Percentiles rank a stretch among this genome's conserved stretches.
Evolutionary conservation across 805 yeast species (phyloP).

Genomic region (Ogataea glucozyma): DNA sequence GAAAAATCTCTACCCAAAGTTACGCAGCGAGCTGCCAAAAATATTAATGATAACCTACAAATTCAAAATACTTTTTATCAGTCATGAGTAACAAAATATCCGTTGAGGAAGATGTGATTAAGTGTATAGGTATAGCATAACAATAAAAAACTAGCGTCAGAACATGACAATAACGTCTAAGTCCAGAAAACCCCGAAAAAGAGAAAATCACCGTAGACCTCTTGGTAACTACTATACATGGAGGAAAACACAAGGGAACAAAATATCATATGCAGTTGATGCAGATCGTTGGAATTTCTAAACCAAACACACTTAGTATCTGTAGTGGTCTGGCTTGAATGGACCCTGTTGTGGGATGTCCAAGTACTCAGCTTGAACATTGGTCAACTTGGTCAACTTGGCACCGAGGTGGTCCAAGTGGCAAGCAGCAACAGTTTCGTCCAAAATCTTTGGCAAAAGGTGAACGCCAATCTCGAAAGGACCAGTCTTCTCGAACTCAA

Average conservation of each 20-base stretch:
- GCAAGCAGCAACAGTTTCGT: slow-evolving; percentile 97
- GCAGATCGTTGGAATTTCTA: slow-evolving; percentile 21
- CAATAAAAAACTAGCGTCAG: slow-evolving; percentile 9
- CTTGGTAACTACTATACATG: slow-evolving; percentile 16
- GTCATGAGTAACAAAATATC: slow-evolving; percentile 11
- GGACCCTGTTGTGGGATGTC: slow-evolving; percentile 94
- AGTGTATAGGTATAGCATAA: slow-evolving; percentile 2
- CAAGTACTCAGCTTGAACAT: slow-evolving; percentile 90
- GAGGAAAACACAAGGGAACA: slow-evolving; percentile 8
- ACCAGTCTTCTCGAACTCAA: slow-evolving; percentile 92
- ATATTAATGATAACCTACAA: too few species aligned
- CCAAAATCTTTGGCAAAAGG: slow-evolving; percentile 95
- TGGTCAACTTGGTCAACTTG: slow-evolving; percentile 71
- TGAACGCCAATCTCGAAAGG: slow-evolving; percentile 92
- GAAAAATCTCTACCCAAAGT: background rate
- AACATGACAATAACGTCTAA: slow-evolving; percentile 2
- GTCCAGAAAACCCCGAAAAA: slow-evolving; percentile 12
- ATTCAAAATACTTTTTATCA: too few species aligned
- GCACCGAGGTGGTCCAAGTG: slow-evolving; percentile 95
- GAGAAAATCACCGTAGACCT: slow-evolving; percentile 9
- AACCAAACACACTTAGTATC: slow-evolving; percentile 69
- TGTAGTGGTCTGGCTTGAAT: slow-evolving; percentile 96
- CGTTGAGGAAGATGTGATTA: slow-evolving; percentile 18
- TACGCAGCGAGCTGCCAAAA: background rate
- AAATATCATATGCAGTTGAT: slow-evolving; percentile 34